Evolutionary conservation across 164 flowering plant species (phyloP), one percentile per base, ranked within the genome.

Genomic region (Akebia trifoliata): DNA sequence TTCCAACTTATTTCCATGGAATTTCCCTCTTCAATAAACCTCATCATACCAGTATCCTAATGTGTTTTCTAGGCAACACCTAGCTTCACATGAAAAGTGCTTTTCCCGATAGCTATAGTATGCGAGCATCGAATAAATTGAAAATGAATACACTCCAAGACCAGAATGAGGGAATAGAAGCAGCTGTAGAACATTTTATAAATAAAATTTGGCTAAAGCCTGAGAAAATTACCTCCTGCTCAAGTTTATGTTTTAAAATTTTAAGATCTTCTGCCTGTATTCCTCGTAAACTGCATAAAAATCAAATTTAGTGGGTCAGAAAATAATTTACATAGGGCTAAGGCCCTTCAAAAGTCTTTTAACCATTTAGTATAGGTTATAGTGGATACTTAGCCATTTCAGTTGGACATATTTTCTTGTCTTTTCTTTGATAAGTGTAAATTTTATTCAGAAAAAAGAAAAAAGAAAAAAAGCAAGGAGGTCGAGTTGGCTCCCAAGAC

Each of bases 241-340:
- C 83, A 68, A 87, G 95, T 70, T 77, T 81, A 49, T 61, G 83
- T 64, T 81, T 82, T 69, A 88, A 60, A 62, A 57, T 50, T 57
- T 64, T 72, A 50, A 88, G 85, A 67, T 86, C 85, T 38, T 64
- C 74, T 26, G 57, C 18, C 22, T 66, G 71, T 40, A 86, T 77
- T 55, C 94, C 93, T 57, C 76, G 81, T 55, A 85, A 48, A 67
- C 91, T 85, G 81, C 61, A 64, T 0, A 60, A 28, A 32, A 32
- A 43, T 18, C 30, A 28, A 43, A 6, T 3, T 12, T 42, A 4
- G 18, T 17, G 59, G 9, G 9, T 29, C 20, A 52, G 21, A 8
- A 3, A 30, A 9, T 12, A 22, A 15, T 34, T 51, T 32, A 56
- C 10, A 25, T 32, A 56, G 30, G 24, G 42, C 17, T 42, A 21